These are phyloP conservation scores for Kwoniella newhampshirensis DNA, from an alignment of 768 basidiomycete genomes.

Conservation along the genomic window DNA sequence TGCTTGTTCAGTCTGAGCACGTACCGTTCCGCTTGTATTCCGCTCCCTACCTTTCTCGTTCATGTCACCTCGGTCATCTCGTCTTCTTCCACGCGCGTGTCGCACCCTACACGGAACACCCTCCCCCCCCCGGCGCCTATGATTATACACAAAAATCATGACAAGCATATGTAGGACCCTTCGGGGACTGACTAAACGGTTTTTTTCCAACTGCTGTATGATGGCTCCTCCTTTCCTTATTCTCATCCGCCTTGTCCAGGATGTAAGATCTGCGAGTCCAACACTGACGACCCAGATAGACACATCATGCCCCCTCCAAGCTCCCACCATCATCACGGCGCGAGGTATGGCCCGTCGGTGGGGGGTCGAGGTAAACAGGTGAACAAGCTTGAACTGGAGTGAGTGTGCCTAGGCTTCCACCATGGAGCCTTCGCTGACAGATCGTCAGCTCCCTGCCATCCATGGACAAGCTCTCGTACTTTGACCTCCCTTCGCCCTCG, in stretches of 20 bases:
- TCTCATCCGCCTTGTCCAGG: neutral
- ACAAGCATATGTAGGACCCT: slow-evolving; percentile 53
- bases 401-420: neutral
- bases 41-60: neutral
- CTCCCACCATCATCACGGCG: neutral
- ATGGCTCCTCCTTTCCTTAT: slow-evolving; percentile 14
- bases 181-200: slow-evolving; percentile 43
- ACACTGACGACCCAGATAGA: slow-evolving; percentile 1
- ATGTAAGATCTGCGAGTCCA: neutral
- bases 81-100: neutral
- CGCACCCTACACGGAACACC: too few species aligned
- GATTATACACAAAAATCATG: slow-evolving; percentile 46
- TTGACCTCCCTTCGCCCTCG: slow-evolving; percentile 31
- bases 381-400: slow-evolving; percentile 18
- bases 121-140: slow-evolving; percentile 21
- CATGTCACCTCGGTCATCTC: neutral
- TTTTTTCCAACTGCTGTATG: slow-evolving; percentile 41
- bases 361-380: neutral
- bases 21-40: neutral
- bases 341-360: slow-evolving; percentile 2
- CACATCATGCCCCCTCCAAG: slow-evolving; percentile 16
- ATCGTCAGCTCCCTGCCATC: slow-evolving; percentile 37
- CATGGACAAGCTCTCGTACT: slow-evolving; percentile 37
- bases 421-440: too few species aligned
- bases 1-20: too few species aligned